These are phyloP conservation scores for Ceratocystis cubensis DNA, from an alignment of 2,329 filamentous ascomycete species.

Conservation along the genomic window DNA sequence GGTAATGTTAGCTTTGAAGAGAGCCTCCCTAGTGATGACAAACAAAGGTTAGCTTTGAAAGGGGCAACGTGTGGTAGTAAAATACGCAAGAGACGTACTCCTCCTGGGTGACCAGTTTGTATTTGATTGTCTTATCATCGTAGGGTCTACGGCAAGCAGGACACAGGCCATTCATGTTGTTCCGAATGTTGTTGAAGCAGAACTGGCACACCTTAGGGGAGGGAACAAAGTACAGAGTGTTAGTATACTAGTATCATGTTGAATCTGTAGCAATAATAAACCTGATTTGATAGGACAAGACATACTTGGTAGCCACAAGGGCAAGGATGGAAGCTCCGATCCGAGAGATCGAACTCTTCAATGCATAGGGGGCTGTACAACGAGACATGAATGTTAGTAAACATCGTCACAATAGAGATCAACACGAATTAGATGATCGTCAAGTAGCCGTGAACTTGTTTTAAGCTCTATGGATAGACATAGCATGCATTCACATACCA, in stretches of 20 bases:
- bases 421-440: neutral
- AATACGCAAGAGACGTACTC: slow-evolving; percentile 50
- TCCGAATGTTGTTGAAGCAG: slow-evolving; percentile 98
- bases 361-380: slow-evolving; percentile 80
- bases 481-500: slow-evolving; percentile 40
- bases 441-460: neutral
- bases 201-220: slow-evolving; percentile 85
- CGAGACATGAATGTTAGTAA: slow-evolving; percentile 21
- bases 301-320: slow-evolving; percentile 94
- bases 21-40: slow-evolving; percentile 44
- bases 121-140: slow-evolving; percentile 93
- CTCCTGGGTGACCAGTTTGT: slow-evolving; percentile 87
- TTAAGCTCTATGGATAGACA: neutral
- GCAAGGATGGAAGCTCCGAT: slow-evolving; percentile 93
- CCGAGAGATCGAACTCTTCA: slow-evolving; percentile 95
- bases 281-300: slow-evolving; percentile 10
- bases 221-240: neutral
- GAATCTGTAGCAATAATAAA: neutral
- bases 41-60: slow-evolving; percentile 24
- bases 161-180: slow-evolving; percentile 92
- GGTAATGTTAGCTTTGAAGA: slow-evolving; percentile 64
- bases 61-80: neutral
- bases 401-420: neutral
- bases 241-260: neutral
- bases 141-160: slow-evolving; percentile 94